Evolutionary conservation across 176 grass and related monocot genomes (phyloP).

Genomic region (Rhipidocladum racemiflorum): DNA sequence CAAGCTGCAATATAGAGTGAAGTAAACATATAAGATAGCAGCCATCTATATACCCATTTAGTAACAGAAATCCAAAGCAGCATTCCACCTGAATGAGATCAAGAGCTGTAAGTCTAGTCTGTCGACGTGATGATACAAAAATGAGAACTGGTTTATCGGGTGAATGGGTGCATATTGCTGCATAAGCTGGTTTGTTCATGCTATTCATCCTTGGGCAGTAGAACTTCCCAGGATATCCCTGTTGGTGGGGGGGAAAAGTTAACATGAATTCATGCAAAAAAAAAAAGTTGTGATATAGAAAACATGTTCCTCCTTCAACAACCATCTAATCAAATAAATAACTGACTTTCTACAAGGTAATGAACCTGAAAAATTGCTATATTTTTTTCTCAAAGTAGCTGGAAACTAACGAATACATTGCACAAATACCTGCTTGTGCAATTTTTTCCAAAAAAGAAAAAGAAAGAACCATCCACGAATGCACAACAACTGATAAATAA

Average conservation of each 20-base stretch:
- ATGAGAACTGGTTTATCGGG: constrained; percentile 94
- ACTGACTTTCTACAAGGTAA: not conserved
- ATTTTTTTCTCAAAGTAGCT: constrained; percentile 6
- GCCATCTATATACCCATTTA: not conserved
- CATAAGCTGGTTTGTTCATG: constrained; percentile 99
- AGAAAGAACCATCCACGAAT: not conserved
- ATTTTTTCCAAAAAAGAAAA: not conserved
- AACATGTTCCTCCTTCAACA: constrained; percentile 9
- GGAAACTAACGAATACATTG: constrained; percentile 7
- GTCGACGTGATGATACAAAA: constrained; percentile 95
- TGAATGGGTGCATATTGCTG: constrained; percentile 97
- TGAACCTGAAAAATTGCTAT: not conserved
- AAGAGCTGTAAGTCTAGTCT: constrained; percentile 97
- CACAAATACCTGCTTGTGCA: not conserved
- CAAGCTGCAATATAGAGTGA: constrained; percentile 56
- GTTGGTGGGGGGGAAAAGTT: constrained; percentile 24
- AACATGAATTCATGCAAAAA: constrained; percentile 24
- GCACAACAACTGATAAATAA: constrained; percentile 1
- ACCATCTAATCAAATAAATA: constrained; percentile 4
- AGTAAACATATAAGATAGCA: constrained; percentile 28
- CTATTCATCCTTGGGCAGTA: constrained; percentile 99
- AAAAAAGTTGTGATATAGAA: constrained; percentile 28
- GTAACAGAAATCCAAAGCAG: constrained; percentile 31
- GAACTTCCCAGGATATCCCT: constrained; percentile 99
- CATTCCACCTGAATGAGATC: constrained; percentile 91